Evolutionary conservation across 2,329 filamentous ascomycete species (phyloP).

Genomic region (Fusarium odoratissimum): DNA sequence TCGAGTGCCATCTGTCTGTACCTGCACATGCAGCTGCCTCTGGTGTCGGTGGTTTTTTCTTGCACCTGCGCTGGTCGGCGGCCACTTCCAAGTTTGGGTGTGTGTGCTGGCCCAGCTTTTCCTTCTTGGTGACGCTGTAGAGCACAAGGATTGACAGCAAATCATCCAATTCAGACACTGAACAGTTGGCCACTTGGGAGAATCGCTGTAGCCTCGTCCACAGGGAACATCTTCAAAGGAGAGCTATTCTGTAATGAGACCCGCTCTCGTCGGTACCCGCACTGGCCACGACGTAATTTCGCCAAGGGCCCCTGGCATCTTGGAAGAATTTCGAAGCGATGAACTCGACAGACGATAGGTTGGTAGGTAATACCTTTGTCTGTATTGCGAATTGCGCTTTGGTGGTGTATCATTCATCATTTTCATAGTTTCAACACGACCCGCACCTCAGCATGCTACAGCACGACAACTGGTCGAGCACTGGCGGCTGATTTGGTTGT

Average conservation of each 20-base stretch:
- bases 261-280: slow-evolving; percentile 41
- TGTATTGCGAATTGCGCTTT: not conserved
- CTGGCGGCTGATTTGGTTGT: slow-evolving; percentile 37
- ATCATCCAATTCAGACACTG: slow-evolving; percentile 12
- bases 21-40: slow-evolving; percentile 9
- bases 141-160: slow-evolving; percentile 8
- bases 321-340: slow-evolving; percentile 26
- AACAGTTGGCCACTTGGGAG: slow-evolving; percentile 27
- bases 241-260: slow-evolving; percentile 42
- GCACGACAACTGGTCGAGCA: not conserved
- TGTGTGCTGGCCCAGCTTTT: slow-evolving; percentile 20
- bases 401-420: not conserved
- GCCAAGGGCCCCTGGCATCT: slow-evolving; percentile 34
- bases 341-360: slow-evolving; percentile 12
- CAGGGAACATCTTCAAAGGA: slow-evolving; percentile 6
- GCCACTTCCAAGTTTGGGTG: slow-evolving; percentile 26
- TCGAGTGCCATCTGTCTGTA: slow-evolving; percentile 1
- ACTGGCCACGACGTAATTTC: slow-evolving; percentile 46
- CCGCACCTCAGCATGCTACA: slow-evolving; percentile 25
- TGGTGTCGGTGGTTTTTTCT: slow-evolving; percentile 12
- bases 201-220: slow-evolving; percentile 12
- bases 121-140: slow-evolving; percentile 4
- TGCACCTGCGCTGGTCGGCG: slow-evolving; percentile 15
- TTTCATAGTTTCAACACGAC: slow-evolving; percentile 6
- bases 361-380: slow-evolving; percentile 8